Evolutionary conservation across 768 basidiomycete species (phyloP), one percentile per base, ranked within the genome.

Genomic region (Psilocybe subaeruginosa): DNA sequence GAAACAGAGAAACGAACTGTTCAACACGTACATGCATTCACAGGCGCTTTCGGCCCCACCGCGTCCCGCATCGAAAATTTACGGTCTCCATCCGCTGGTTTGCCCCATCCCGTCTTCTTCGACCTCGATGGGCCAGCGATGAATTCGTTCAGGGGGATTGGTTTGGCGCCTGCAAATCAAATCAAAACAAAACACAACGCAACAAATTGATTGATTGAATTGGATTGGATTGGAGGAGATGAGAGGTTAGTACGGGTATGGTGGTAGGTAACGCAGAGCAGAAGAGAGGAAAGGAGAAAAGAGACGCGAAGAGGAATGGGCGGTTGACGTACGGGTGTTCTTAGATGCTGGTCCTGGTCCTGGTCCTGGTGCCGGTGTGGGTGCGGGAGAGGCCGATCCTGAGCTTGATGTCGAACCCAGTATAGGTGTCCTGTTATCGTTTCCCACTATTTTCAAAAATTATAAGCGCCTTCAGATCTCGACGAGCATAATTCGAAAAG

Each of bases 101-200:
- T 52, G n/a, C 50, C 55, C 19, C 63, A 43, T 2, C 41, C 59
- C 55, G 60, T 33, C 17, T 54, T 64, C 39, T 56, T 51, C 16
- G 62, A 30, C 31, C 31, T 61, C 19, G 49, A 45, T 3, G 53
- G 56, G 12, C 50, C 52, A 1, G 59, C 33, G 19, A 51, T 63
- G 19, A 68, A 65, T 31, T 62, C 39, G n/a, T 61, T 55, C 23
- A 68, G 47, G 4, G 66, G 51, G 16, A 68, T 53, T 9, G 64
- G 56, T 55, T 65, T 65, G 2, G 54, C 56, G 70, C 73, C 73
- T 72, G 46, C 3, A 29, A 55, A 46, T 23, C 17, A 29, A 49
- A 39, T n/a, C 47, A 31, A 37, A 48, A 39, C 14, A 8, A 37
- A 29, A 9, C 8, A 58, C 14, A 39, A 45, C 54, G 14, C 19